phyloP scores from a whole-genome alignment of 2,329 filamentous ascomycete species.

The Ploettnerulaceae sp. region DNA sequence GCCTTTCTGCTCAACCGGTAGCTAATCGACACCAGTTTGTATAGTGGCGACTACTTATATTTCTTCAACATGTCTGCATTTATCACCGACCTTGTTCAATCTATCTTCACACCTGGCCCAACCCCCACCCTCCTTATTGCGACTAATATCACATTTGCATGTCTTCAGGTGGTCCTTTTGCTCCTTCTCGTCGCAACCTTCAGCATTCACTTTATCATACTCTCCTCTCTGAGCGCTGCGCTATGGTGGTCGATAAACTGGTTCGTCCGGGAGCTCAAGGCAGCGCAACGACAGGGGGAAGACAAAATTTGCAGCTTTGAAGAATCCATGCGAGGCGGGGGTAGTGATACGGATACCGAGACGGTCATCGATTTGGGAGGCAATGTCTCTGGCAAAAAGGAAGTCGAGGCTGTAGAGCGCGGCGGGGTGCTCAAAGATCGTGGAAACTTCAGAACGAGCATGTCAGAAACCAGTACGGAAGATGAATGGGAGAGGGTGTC shows the following conservation, averaged over 20 bases:
- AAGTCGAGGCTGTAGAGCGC: slow-evolving; percentile 26
- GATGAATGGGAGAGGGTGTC: slow-evolving; percentile 98
- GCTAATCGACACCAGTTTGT: no score
- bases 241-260: slow-evolving; percentile 96
- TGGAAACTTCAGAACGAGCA: slow-evolving; percentile 40
- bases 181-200: slow-evolving; percentile 73
- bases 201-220: slow-evolving; percentile 81
- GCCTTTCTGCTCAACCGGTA: no score
- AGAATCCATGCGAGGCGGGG: slow-evolving; percentile 18
- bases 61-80: slow-evolving; percentile 52
- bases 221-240: slow-evolving; percentile 73
- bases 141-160: slow-evolving; percentile 84
- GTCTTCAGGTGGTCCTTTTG: slow-evolving; percentile 74
- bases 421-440: slow-evolving; percentile 30
- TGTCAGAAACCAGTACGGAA: slow-evolving; percentile 70
- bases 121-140: slow-evolving; percentile 84
- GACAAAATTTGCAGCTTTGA: slow-evolving; percentile 32
- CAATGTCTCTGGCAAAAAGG: slow-evolving; percentile 26
- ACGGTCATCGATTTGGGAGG: slow-evolving; percentile 44
- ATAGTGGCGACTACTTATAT: no score
- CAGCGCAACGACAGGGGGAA: slow-evolving; percentile 43
- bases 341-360: slow-evolving; percentile 43
- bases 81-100: slow-evolving; percentile 77
- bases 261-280: slow-evolving; percentile 69
- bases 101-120: slow-evolving; percentile 87